These are phyloP conservation scores for Fusarium armeniacum DNA, from an alignment of 2,329 filamentous ascomycete species.

Conservation along the genomic window DNA sequence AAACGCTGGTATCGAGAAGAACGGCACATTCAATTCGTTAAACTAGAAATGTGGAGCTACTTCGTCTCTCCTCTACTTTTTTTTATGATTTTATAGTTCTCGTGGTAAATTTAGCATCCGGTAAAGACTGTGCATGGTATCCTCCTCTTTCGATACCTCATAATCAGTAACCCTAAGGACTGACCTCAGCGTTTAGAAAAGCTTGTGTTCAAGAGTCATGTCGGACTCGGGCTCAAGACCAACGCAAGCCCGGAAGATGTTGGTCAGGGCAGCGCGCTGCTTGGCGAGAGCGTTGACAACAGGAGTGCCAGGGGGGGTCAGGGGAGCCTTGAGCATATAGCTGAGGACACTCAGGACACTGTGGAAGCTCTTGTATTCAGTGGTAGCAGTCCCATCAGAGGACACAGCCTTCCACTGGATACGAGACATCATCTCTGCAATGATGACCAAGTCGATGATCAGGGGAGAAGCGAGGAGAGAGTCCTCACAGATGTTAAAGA, in stretches of 20 bases:
- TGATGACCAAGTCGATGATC: conserved; percentile 94
- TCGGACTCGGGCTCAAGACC: conserved; percentile 97
- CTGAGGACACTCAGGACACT: conserved; percentile 95
- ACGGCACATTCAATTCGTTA: conserved; percentile 45
- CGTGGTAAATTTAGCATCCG: conserved; percentile 11
- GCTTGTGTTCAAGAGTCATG: conserved; percentile 99
- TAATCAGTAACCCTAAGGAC: conserved; percentile 8
- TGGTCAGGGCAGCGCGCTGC: conserved; percentile 93
- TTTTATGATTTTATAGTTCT: conserved; percentile 13
- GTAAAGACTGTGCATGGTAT: conserved; percentile 39
- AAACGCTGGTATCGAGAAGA: conserved; percentile 31
- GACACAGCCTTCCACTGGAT: conserved; percentile 86
- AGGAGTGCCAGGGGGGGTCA: conserved; percentile 94
- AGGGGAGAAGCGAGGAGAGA: conserved; percentile 94
- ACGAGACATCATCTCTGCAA: conserved; percentile 98
- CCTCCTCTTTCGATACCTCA: conserved; percentile 6
- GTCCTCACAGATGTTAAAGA: conserved; percentile 99
- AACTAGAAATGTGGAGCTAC: conserved; percentile 38
- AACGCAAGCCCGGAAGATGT: conserved; percentile 98
- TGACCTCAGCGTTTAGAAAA: conserved; percentile 71
- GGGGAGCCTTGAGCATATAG: conserved; percentile 98
- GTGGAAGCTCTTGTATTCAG: conserved; percentile 93
- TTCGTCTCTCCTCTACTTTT: conserved; percentile 40
- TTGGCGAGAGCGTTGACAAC: conserved; percentile 96
- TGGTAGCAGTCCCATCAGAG: conserved; percentile 64